Evolutionary conservation across 768 basidiomycete genomes (phyloP), one percentile per base, ranked within the genome.

Genomic region (Lentinula sp.): DNA sequence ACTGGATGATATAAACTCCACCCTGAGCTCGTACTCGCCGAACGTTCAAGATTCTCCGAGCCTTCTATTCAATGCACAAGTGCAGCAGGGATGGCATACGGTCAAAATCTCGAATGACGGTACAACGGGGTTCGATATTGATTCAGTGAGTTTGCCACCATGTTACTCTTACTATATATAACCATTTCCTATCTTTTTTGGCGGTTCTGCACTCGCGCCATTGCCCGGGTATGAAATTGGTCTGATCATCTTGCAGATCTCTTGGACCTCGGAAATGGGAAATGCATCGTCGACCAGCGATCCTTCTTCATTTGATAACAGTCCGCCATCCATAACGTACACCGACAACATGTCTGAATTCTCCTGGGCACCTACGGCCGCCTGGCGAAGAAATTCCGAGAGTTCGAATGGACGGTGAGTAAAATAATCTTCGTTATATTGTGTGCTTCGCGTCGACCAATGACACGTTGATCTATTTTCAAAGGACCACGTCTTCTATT

Each of bases 1-100:
- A 23, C 61, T 74, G 0, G 75, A 76, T 56, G 33, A 62, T 32
- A 36, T 36, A 15, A 68, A 35, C 33, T 32, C 64, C 12, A 37
- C n/a, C 16, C 39, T 48, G 15, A 65, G 65, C 43, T 68, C 59
- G 16, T 18, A 20, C 23, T 28, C 37, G 2, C 33, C 59, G 1
- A 33, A 28, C 15, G 18, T 45, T 32, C n/a, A 43, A 43, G 46
- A 32, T 33, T 15, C 57, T 8, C 18, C 32, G 16, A 33, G 8
- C n/a, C 45, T 35, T 33, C 46, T 59, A 23, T 59, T 48, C 46
- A 36, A 23, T 7, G 37, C 23, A 20, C 10, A 39, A 20, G 42
- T 59, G 57, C 16, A 33, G 18, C 57, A 59, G 33, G 57, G 57
- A 39, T 59, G 32, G 45, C 57, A 59, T 49, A 49, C n/a, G 16